phyloP scores from a whole-genome alignment of 192 early-diverging fungal species.

The Linnemannia zychae region DNA sequence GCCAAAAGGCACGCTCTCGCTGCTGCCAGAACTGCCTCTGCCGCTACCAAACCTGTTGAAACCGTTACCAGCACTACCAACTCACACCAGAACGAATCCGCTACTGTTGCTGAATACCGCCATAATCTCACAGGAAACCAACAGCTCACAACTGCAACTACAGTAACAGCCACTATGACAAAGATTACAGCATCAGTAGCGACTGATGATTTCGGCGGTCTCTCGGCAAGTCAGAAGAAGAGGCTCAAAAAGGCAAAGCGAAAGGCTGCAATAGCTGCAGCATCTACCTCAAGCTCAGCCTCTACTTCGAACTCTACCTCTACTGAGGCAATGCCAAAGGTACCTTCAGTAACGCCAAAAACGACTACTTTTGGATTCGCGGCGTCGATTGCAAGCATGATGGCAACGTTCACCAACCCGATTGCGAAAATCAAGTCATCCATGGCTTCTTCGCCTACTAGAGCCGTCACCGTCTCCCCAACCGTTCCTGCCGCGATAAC shows the following conservation, averaged over 20 bases:
- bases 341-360: not conserved
- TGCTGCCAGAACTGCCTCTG: not conserved
- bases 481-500: not conserved
- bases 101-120: not conserved
- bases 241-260: not conserved
- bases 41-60: too few relatives aligned
- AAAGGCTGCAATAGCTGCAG: not conserved
- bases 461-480: not conserved
- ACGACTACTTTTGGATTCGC: not conserved
- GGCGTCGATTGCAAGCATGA: not conserved
- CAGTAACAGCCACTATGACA: not conserved
- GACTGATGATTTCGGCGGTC: not conserved
- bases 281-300: too few relatives aligned
- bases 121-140: not conserved
- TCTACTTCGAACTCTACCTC: too few relatives aligned
- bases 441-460: not conserved
- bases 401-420: not conserved
- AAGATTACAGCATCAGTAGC: not conserved
- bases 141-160: not conserved
- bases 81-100: too few relatives aligned
- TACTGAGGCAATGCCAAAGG: not conserved
- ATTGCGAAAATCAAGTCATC: not conserved
- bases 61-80: too few relatives aligned
- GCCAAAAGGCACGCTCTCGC: slow-evolving; percentile 10
- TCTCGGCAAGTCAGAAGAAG: not conserved